A percentile compares a stretch with the other conserved stretches of the same genome.
These are phyloP conservation scores for Saprolegnia parasitica DNA, from an alignment of 352 stramenopile species.

Conservation along the genomic window DNA sequence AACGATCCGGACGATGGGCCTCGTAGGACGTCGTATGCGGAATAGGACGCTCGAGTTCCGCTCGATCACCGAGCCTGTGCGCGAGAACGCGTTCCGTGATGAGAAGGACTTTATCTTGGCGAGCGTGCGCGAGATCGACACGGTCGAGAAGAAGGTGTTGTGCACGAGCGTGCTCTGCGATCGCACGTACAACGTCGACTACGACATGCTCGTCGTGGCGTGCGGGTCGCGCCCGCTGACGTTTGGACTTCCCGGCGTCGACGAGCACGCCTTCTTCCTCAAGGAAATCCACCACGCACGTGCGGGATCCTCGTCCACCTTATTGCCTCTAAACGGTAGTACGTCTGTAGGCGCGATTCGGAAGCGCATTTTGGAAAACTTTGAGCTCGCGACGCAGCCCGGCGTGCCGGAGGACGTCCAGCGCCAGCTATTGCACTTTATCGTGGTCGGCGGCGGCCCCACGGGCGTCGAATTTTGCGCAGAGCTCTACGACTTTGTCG, in stretches of 20 bases:
- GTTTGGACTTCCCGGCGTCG: conserved; percentile 88
- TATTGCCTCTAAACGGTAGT: background rate
- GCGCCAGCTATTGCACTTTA: conserved; percentile 91
- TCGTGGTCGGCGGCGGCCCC: conserved; percentile 95
- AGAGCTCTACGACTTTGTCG: conserved; percentile 93
- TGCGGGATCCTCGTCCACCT: background rate
- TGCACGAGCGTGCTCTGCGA: conserved; percentile 61
- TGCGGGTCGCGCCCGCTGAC: conserved; percentile 93
- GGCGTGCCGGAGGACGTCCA: conserved; percentile 82
- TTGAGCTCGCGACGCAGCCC: conserved; percentile 91
- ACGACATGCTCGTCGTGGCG: conserved; percentile 93
- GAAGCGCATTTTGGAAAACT: conserved; percentile 84
- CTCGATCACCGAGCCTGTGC: conserved; percentile 94
- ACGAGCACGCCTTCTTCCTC: conserved; percentile 94
- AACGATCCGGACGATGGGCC: too few species aligned
- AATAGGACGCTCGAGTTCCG: conserved; percentile 93
- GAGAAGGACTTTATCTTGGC: conserved; percentile 73
- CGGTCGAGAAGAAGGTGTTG: conserved; percentile 61
- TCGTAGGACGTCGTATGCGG: background rate
- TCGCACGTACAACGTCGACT: conserved; percentile 76
- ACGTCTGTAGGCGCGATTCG: conserved; percentile 43
- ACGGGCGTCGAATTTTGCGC: conserved; percentile 95
- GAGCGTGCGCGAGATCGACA: conserved; percentile 69
- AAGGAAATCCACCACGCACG: conserved; percentile 96
- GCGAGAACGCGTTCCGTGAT: conserved; percentile 71